phyloP scores from a whole-genome alignment of 139 green algal genomes.

The Chlorella sp. region DNA sequence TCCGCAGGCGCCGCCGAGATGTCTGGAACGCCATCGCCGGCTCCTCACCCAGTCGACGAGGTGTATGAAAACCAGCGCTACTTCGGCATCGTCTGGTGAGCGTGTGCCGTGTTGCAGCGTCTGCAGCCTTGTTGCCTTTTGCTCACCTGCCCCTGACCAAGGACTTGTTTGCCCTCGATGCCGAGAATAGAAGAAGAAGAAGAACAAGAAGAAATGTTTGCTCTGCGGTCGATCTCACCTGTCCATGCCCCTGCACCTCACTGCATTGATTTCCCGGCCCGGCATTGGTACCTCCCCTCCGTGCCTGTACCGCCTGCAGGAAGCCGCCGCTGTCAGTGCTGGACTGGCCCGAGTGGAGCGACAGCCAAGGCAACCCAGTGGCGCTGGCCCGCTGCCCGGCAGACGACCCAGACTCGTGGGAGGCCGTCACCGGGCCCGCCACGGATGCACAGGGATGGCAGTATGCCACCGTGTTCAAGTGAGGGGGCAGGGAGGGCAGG shows the following conservation, averaged over 20 bases:
- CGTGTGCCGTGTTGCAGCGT: too few species aligned
- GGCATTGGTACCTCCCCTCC: neutral
- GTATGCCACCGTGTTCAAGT: slow-evolving; percentile 66
- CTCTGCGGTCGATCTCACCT: too few species aligned
- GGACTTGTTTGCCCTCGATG: too few species aligned
- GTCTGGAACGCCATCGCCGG: neutral
- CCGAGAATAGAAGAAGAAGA: too few species aligned
- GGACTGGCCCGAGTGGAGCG: slow-evolving; percentile 54
- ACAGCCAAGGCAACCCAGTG: slow-evolving; percentile 34
- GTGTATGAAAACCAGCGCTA: slow-evolving; percentile 21
- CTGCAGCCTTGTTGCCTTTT: too few species aligned
- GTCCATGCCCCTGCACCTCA: too few species aligned
- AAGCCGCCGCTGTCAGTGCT: slow-evolving; percentile 44
- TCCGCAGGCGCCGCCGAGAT: neutral
- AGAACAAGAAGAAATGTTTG: too few species aligned
- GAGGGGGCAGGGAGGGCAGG: neutral
- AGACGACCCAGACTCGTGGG: slow-evolving; percentile 20
- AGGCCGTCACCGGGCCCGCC: slow-evolving; percentile 29
- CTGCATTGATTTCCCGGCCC: too few species aligned
- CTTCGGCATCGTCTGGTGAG: neutral
- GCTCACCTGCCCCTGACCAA: too few species aligned
- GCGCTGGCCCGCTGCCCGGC: neutral
- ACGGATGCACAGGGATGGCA: slow-evolving; percentile 59
- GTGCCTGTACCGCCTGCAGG: neutral
- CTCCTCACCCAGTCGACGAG: neutral